A percentile compares a stretch with the other conserved stretches of the same genome.
phyloP scores from a whole-genome alignment of 2,329 filamentous ascomycete genomes.

The Talaromyces sp. region DNA sequence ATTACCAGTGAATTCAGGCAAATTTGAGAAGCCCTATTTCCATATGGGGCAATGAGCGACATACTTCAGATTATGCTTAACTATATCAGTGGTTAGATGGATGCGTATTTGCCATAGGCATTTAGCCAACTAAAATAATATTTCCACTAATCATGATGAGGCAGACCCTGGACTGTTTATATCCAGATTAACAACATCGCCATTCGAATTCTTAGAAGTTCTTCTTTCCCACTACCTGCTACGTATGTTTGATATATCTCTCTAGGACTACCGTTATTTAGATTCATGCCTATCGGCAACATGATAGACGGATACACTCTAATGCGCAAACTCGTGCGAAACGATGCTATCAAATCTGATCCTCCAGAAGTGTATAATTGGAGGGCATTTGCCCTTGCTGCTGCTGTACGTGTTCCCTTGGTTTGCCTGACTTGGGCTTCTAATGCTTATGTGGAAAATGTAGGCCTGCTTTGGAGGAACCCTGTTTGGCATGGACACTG shows the following conservation, averaged over 20 bases:
- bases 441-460: constrained; percentile 3
- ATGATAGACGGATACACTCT: neutral
- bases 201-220: no score
- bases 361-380: constrained; percentile 65
- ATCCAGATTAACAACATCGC: no score
- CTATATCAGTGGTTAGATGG: neutral
- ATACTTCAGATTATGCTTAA: neutral
- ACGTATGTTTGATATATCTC: no score
- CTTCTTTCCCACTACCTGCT: no score
- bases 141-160: neutral
- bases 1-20: neutral
- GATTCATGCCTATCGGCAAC: neutral
- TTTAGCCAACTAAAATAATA: neutral
- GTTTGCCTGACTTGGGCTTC: neutral
- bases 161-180: no score
- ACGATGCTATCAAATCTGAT: constrained; percentile 66
- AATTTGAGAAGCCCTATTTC: neutral
- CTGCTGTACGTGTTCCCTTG: constrained; percentile 42
- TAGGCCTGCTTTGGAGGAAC: constrained; percentile 63
- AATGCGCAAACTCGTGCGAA: constrained; percentile 52
- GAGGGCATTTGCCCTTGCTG: constrained; percentile 61
- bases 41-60: neutral
- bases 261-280: no score
- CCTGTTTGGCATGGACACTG: constrained; percentile 62
- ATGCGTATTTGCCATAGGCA: neutral